A percentile compares a stretch with the other conserved stretches of the same genome.
Conservation (phyloP, 2,329 filamentous ascomycete species). For the Alternaria postmessia region DNA sequence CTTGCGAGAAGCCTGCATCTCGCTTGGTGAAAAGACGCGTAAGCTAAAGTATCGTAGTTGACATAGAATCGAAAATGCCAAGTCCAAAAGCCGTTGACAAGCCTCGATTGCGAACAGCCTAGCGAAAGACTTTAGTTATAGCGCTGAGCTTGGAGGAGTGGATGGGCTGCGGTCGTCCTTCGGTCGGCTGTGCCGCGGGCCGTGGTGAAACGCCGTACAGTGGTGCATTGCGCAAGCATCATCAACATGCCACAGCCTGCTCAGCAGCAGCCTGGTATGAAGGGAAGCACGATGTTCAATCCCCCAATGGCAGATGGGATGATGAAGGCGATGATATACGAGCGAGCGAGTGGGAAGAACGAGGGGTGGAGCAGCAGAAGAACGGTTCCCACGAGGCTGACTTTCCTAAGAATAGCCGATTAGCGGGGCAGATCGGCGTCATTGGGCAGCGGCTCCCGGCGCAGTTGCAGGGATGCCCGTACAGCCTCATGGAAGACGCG, state of each 20-base stretch:
- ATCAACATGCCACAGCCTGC: slow-evolving; percentile 3
- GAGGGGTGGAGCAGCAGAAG: background rate
- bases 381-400: slow-evolving; percentile 12
- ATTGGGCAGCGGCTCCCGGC: slow-evolving; percentile 18
- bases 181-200: slow-evolving; percentile 15
- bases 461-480: slow-evolving; percentile 20
- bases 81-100: background rate
- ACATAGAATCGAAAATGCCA: background rate
- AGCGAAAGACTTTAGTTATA: background rate
- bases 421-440: slow-evolving; percentile 10
- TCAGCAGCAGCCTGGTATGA: background rate
- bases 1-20: background rate
- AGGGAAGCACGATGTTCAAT: background rate
- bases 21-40: slow-evolving; percentile 4
- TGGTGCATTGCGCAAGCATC: slow-evolving; percentile 11
- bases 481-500: slow-evolving; percentile 22
- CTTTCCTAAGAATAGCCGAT: slow-evolving; percentile 13
- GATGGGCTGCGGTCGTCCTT: background rate
- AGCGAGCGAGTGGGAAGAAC: background rate
- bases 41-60: background rate
- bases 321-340: background rate
- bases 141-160: slow-evolving; percentile 3
- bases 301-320: background rate
- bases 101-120: background rate
- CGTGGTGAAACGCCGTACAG: slow-evolving; percentile 14